These are phyloP conservation scores for Hanseniaspora thailandica DNA, from an alignment of 805 yeast species.

Conservation along the genomic window DNA sequence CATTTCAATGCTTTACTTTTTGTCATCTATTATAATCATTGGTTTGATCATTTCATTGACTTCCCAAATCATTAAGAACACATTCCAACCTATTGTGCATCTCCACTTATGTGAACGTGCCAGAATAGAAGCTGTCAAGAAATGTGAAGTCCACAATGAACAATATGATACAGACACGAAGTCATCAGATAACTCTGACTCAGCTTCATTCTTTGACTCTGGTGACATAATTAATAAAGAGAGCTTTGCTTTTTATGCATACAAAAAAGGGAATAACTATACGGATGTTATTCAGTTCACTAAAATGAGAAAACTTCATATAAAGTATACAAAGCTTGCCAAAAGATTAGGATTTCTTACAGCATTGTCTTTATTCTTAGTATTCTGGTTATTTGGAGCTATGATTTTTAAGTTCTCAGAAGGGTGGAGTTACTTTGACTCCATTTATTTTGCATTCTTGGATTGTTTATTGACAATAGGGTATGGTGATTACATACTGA, in stretches of 20 bases:
- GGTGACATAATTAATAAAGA: neutral
- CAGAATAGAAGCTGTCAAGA: slow-evolving; percentile 29
- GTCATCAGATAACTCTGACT: neutral
- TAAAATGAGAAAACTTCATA: slow-evolving; percentile 43
- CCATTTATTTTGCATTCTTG: slow-evolving; percentile 64
- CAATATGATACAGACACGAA: neutral
- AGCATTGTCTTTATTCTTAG: slow-evolving; percentile 36
- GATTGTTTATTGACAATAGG: slow-evolving; percentile 67
- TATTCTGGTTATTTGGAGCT: slow-evolving; percentile 68
- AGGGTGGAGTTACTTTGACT: slow-evolving; percentile 58
- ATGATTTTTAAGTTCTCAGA: slow-evolving; percentile 48
- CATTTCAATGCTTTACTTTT: slow-evolving; percentile 49
- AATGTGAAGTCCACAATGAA: slow-evolving; percentile 19
- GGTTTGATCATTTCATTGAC: slow-evolving; percentile 67
- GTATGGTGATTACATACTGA: slow-evolving; percentile 66
- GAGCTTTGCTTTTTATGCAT: slow-evolving; percentile 1
- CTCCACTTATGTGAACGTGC: slow-evolving; percentile 52
- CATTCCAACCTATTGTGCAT: slow-evolving; percentile 50
- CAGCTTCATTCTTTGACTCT: neutral
- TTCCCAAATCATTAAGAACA: slow-evolving; percentile 48
- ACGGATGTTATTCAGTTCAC: slow-evolving; percentile 42
- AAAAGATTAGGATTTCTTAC: slow-evolving; percentile 30
- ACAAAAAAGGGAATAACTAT: slow-evolving; percentile 20
- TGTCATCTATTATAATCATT: slow-evolving; percentile 57
- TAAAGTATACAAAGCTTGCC: slow-evolving; percentile 32